Conservation (phyloP, 2,329 filamentous ascomycete species). For the Pseudocercospora macadamiae region DNA sequence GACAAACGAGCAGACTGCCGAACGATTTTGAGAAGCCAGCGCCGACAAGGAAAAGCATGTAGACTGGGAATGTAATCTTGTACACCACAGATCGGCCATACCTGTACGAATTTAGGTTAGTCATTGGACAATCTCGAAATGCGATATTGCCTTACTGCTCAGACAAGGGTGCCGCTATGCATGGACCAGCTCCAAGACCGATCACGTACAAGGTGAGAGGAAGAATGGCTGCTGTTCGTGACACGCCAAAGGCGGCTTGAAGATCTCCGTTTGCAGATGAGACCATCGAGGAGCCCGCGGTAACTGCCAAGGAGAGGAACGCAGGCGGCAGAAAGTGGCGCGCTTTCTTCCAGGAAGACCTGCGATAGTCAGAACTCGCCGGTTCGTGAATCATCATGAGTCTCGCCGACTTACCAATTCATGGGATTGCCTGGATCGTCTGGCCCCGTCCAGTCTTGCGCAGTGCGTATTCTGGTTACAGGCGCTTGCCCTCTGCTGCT, state of each 20-base stretch:
- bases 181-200: constrained; percentile 69
- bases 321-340: constrained; percentile 24
- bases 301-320: constrained; percentile 32
- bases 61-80: constrained; percentile 39
- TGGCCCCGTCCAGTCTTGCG: constrained; percentile 32
- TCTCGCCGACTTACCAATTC: constrained; percentile 7
- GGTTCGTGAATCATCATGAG: too few species aligned
- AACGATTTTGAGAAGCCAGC: constrained; percentile 34
- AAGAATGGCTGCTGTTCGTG: constrained; percentile 60
- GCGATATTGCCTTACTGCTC: constrained; percentile 54
- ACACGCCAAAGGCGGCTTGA: constrained; percentile 54
- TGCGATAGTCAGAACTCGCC: too few species aligned
- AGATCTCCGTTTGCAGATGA: constrained; percentile 29
- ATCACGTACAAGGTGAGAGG: constrained; percentile 61
- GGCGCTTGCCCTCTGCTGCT: constrained; percentile 5
- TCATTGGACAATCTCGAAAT: constrained; percentile 33
- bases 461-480: constrained; percentile 17
- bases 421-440: constrained; percentile 31
- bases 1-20: constrained; percentile 30
- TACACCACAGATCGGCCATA: constrained; percentile 42
- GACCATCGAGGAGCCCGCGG: constrained; percentile 29
- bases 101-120: constrained; percentile 40
- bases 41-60: constrained; percentile 40
- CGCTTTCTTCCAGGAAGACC: constrained; percentile 22
- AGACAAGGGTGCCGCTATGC: constrained; percentile 44